Evolutionary conservation across 169 alveolate species (phyloP), one percentile per base, ranked within the genome.

Genomic region (Cardiosporidium cionae): DNA sequence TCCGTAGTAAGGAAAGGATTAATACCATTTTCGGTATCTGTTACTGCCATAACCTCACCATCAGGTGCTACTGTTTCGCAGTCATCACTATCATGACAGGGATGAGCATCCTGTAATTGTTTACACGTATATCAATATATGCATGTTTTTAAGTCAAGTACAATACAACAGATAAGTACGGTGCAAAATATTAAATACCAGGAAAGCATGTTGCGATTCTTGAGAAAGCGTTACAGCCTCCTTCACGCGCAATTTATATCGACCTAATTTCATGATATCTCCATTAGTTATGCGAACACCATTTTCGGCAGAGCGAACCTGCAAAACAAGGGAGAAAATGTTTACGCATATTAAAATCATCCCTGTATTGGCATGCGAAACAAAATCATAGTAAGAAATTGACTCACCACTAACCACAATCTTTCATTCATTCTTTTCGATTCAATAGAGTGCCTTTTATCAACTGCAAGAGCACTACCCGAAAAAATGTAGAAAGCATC

Each of bases 191-290:
- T 16, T 16, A n/a, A n/a, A 9, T 9, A 63, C 25, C 22, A 16
- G 54, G 25, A 63, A n/a, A 63, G 69, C 69, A n/a, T 9, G 16
- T 16, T 44, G 44, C 54, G n/a, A 31, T 3, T 23, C 76, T 23
- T 27, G 33, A 16, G 73, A 69, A 9, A 5, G 64, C n/a, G n/a
- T n/a, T 44, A 82, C 75, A 37, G 71, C 66, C 36, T 86, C 87
- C 77, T 86, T 86, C 28, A 86, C 87, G 65, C 85, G 72, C 32
- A 93, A 84, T 33, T 91, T 77, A 78, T 91, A 94, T 28, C 98
- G 82, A 2, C 98, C 98, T 52, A 93, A 82, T 68, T 93, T 93
- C 44, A 93, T 84, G 64, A 90, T 72, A 82, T 93, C 98, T 68
- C 94, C 89, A 76, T 90, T 95, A 52, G 84, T 90, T 65, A 92